These are phyloP conservation scores for Hypoxylon sp. DNA, from an alignment of 2,329 filamentous ascomycete species.

Conservation along the genomic window DNA sequence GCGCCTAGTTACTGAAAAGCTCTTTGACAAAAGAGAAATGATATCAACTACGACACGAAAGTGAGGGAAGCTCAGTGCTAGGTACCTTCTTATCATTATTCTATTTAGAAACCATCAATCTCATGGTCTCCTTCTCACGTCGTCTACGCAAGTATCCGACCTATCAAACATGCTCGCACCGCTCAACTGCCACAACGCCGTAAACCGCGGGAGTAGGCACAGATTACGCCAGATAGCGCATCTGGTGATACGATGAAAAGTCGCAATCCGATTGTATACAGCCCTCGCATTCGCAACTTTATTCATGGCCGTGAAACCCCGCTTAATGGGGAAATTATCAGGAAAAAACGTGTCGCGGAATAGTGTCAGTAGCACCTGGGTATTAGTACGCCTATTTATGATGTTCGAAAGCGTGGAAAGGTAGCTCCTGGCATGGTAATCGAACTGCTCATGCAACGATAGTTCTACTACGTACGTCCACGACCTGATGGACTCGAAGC, in stretches of 20 bases:
- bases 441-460: conserved; percentile 6
- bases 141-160: conserved; percentile 13
- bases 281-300: conserved; percentile 5
- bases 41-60: neutral
- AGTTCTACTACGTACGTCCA: neutral
- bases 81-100: neutral
- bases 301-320: conserved; percentile 6
- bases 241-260: conserved; percentile 20
- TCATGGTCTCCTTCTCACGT: neutral
- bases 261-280: conserved; percentile 19
- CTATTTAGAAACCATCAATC: neutral
- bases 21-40: neutral
- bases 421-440: conserved; percentile 8
- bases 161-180: neutral
- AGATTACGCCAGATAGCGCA: conserved; percentile 31
- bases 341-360: neutral
- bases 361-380: neutral
- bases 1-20: neutral
- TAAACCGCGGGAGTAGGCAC: conserved; percentile 17
- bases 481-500: conserved; percentile 8
- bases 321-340: neutral
- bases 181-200: neutral
- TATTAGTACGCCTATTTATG: neutral
- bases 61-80: neutral
- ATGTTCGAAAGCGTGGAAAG: neutral